These are phyloP conservation scores for Bothriochloa decipiens DNA, from an alignment of 176 grass and related monocot genomes.

Conservation along the genomic window DNA sequence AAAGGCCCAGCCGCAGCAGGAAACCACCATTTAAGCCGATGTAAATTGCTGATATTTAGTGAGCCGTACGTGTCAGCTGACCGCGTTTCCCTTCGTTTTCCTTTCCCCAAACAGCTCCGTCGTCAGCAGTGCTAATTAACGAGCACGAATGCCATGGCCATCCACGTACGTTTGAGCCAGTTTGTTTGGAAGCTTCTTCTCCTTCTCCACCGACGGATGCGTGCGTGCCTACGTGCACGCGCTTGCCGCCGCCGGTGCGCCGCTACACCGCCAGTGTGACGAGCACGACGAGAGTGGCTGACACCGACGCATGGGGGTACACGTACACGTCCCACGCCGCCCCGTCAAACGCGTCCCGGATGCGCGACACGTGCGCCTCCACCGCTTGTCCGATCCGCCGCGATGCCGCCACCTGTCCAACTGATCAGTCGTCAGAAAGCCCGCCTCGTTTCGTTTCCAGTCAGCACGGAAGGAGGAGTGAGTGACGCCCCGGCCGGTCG, in stretches of 20 bases:
- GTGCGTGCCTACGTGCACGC: conserved; percentile 7
- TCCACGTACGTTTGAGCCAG: background rate
- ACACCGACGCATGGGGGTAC: background rate
- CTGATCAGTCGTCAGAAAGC: background rate
- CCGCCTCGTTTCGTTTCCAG: conserved; percentile 8
- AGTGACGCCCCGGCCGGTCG: too few relatives aligned
- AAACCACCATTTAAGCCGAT: background rate
- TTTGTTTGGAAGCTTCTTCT: conserved; percentile 41
- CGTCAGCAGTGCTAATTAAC: too few relatives aligned
- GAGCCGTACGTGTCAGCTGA: background rate
- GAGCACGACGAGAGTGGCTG: conserved; percentile 22
- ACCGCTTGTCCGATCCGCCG: background rate
- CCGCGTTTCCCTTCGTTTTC: too few relatives aligned
- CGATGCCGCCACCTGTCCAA: conserved; percentile 36
- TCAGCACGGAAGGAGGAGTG: background rate
- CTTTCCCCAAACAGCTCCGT: too few relatives aligned
- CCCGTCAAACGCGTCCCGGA: background rate
- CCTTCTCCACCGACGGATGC: background rate
- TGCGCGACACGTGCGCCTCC: conserved; percentile 36
- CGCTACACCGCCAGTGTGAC: background rate
- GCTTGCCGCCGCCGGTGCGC: background rate
- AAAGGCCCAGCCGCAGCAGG: background rate
- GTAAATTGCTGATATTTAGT: conserved; percentile 6
- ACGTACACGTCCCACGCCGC: background rate
- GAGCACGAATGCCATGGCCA: background rate